Evolutionary conservation across 176 grass and related monocot species (phyloP), one percentile per base, ranked within the genome.

Genomic region (Carex pumila): DNA sequence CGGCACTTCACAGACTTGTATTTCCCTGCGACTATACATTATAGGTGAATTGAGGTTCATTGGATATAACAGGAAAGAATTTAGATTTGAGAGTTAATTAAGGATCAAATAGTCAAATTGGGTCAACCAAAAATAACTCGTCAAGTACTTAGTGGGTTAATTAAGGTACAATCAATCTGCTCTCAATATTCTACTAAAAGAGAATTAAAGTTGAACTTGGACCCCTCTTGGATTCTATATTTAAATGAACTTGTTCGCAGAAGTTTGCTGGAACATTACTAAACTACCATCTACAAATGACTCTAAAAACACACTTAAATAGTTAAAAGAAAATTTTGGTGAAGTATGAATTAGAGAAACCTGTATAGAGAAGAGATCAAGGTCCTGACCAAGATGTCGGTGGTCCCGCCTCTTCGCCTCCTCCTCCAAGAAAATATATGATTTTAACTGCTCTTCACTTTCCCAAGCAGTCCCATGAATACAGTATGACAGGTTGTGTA

Each of bases 321-420:
- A 25, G 25, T 25, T 25, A 25, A 69, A 69, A 25, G 9, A 74
- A 83, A 86, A 65, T 59, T 43, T n/a, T 62, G 54, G 39, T 45
- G 7, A 57, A 53, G 50, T 58, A 65, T 66, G 13, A 85, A 87
- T 29, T 15, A 55, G 83, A 15, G 25, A 56, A 77, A 95, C 96
- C 91, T 99, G 93, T 86, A 99, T 92, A 41, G 96, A 99, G 86
- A 99, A 99, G 41, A 99, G 91, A 92, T 99, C 93, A 90, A 99
- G 96, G 60, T 93, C 96, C 78, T 95, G 93, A 81, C 96, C 96
- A n/a, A 99, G 41, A 61, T 93, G 91, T 36, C 93, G 88, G 87
- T 99, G 96, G 86, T 99, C 96, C 15, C 96, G 86, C 19, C 91
- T 91, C 77, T 95, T 95, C 45, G 96, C 93, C 83, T 99, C 96